Conservation (phyloP, 495 filamentous ascomycete genomes). For the Astrocystis sublimbata region DNA sequence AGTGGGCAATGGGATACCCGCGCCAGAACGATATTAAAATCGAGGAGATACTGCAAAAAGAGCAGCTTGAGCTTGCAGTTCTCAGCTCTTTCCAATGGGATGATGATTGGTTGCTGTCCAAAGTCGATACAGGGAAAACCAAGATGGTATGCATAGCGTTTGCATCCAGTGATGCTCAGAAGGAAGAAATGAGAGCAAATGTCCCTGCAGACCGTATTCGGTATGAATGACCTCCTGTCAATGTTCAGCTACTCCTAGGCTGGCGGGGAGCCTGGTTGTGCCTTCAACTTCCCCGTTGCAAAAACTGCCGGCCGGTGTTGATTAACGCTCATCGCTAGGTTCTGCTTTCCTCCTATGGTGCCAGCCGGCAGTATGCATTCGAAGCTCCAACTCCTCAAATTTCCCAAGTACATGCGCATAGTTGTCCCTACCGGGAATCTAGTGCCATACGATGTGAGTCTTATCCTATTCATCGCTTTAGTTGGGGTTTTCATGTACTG, state of each 20-base stretch:
- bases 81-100: constrained; percentile 89
- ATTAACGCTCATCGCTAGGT: constrained; percentile 20
- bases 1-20: constrained; percentile 58
- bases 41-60: constrained; percentile 80
- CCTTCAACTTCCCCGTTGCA: too few species aligned
- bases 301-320: too few species aligned
- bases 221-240: neutral
- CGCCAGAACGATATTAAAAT: constrained; percentile 79
- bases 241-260: neutral
- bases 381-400: constrained; percentile 81
- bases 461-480: neutral
- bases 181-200: constrained; percentile 53
- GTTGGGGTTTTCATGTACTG: neutral
- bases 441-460: constrained; percentile 59
- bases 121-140: constrained; percentile 41
- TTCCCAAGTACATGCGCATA: constrained; percentile 65
- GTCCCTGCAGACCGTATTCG: constrained; percentile 48
- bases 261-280: too few species aligned
- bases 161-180: constrained; percentile 50
- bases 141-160: constrained; percentile 47
- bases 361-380: constrained; percentile 71
- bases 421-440: constrained; percentile 82
- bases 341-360: constrained; percentile 77
- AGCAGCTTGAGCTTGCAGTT: constrained; percentile 70
- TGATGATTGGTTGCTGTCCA: constrained; percentile 49